Evolutionary conservation across 2,329 filamentous ascomycete genomes (phyloP), one percentile per base, ranked within the genome.

Genomic region (Biscogniauxia sp.): DNA sequence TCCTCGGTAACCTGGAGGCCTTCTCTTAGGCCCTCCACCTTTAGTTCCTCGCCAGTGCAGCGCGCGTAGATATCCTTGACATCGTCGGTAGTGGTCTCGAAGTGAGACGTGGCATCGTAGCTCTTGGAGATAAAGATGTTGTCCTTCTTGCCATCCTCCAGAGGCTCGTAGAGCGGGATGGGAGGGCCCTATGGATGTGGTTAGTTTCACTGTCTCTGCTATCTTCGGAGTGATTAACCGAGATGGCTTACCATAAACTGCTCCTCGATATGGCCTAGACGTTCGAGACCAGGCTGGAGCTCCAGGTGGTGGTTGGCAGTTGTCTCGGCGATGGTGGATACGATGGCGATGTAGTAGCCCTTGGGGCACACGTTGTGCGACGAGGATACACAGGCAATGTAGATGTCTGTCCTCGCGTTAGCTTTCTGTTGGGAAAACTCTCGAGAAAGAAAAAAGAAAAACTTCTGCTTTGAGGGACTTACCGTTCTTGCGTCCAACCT

Each of bases 361-460:
- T 97, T 96, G 72, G 96, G 95, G 82, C 94, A 98, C 70, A 99
- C 96, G 72, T 96, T 98, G 82, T 99, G 96, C 45, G 93, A 92
- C 49, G 92, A 92, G 1, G 93, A 97, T 61, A 99, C 93, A 76
- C 95, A 91, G 60, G 95, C 94, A 74, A 99, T 89, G 84, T 99
- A 99, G 73, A 99, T 93, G 57, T 72, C 70, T 72, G 52, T 26
- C 6, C 15, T 32, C 25, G 41, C n/a, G 53, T 69, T 59, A 70
- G 57, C 52, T 26, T 55, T 17, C 15, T 23, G 15, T 23, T 23
- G 7, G 19, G 1, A 19, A n/a, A 11, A 20, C 49, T 15, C 9
- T 2, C 13, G 17, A 13, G 23, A 23, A 37, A 15, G 32, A n/a
- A n/a, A n/a, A n/a, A n/a, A n/a, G n/a, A n/a, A n/a, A n/a, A n/a